Evolutionary conservation across 257 asterid genomes (phyloP).

Genomic region (Schizonepeta tenuifolia): DNA sequence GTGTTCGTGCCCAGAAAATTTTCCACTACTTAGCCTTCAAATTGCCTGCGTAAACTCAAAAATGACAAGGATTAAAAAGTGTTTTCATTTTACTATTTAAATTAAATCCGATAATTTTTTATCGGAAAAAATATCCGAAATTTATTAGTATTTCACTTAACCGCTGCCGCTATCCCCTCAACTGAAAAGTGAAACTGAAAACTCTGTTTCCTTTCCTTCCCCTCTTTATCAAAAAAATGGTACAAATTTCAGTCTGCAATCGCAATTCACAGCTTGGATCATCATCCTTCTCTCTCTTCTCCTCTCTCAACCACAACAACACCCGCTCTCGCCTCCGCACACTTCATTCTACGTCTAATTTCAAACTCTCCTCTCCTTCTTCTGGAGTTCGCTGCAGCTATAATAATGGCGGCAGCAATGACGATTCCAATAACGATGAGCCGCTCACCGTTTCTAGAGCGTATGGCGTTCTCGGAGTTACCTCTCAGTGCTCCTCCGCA

Average conservation of each 20-base stretch:
- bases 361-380: conserved; percentile 29
- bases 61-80: too few relatives aligned
- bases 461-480: conserved; percentile 67
- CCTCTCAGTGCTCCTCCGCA: conserved; percentile 58
- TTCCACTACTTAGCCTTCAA: too few relatives aligned
- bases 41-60: too few relatives aligned
- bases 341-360: conserved; percentile 20
- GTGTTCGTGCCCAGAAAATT: too few relatives aligned
- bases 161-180: too few relatives aligned
- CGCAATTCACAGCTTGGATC: background rate
- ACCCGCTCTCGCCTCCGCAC: conserved; percentile 26
- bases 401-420: conserved; percentile 24
- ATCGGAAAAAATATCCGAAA: too few relatives aligned
- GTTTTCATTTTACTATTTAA: too few relatives aligned
- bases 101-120: too few relatives aligned
- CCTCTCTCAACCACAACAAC: background rate
- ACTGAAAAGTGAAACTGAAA: background rate
- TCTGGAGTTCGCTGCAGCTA: conserved; percentile 42
- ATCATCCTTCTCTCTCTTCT: conserved; percentile 29
- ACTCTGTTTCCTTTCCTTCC: background rate
- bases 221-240: conserved; percentile 24
- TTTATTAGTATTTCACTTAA: too few relatives aligned
- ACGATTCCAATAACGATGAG: conserved; percentile 37
- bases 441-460: conserved; percentile 57
- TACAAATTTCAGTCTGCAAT: conserved; percentile 25